Conservation (phyloP, 805 yeast genomes). For the Candida ovalis region DNA sequence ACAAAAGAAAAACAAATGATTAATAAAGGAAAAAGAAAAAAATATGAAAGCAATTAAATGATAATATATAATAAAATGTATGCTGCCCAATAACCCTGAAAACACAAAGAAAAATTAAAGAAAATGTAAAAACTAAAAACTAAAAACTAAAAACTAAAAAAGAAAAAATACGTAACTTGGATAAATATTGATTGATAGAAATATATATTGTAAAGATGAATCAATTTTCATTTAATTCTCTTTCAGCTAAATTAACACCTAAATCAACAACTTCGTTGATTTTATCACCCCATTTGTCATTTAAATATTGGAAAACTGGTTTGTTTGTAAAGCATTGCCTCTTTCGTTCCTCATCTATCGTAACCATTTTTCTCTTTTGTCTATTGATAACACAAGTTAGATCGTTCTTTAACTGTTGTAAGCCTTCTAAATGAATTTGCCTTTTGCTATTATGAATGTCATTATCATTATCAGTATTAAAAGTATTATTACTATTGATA, state of each 20-base stretch:
- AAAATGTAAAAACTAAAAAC: no score
- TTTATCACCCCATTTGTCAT: slow-evolving; percentile 49
- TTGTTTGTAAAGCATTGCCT: slow-evolving; percentile 39
- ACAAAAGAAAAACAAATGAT: no score
- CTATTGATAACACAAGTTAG: slow-evolving; percentile 26
- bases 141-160: no score
- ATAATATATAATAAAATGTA: no score
- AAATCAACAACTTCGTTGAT: slow-evolving; percentile 36
- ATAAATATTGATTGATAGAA: no score
- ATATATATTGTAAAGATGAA: not conserved
- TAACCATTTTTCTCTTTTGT: slow-evolving; percentile 42
- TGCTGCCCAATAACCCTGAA: no score
- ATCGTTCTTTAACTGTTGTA: slow-evolving; percentile 26
- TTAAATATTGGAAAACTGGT: slow-evolving; percentile 42
- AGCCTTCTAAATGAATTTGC: slow-evolving; percentile 33
- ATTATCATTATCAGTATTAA: not conserved
- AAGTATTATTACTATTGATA: not conserved
- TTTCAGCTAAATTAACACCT: slow-evolving; percentile 33
- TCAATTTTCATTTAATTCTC: slow-evolving; percentile 12
- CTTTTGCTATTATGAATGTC: slow-evolving; percentile 31
- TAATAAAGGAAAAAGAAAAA: no score
- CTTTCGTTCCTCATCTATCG: slow-evolving; percentile 39
- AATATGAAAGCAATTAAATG: no score
- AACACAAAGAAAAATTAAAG: no score
- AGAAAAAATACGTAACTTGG: not conserved